A percentile compares a stretch with the other conserved stretches of the same genome.
These are phyloP conservation scores for Colletotrichum liaoningense DNA, from an alignment of 2,329 filamentous ascomycete species.

Conservation along the genomic window DNA sequence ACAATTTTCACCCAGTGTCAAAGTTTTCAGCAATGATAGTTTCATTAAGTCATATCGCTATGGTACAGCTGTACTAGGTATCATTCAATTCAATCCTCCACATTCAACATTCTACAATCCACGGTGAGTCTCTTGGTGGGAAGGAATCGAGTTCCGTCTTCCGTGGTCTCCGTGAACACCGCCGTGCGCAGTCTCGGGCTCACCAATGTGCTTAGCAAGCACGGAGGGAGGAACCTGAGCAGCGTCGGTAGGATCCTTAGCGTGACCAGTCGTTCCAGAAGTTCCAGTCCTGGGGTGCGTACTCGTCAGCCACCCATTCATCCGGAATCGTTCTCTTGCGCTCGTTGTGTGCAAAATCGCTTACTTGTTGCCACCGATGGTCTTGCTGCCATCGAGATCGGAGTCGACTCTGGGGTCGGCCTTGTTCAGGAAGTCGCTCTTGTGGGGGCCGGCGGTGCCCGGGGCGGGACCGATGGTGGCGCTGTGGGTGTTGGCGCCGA, in stretches of 20 bases:
- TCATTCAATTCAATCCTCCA: constrained; percentile 12
- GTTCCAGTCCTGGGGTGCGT: constrained; percentile 30
- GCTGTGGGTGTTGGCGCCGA: constrained; percentile 10
- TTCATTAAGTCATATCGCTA: constrained; percentile 33
- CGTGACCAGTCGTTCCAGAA: constrained; percentile 11
- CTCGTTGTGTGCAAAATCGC: constrained; percentile 33
- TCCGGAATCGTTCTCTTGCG: background rate
- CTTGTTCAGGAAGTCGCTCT: constrained; percentile 65
- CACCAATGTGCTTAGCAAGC: constrained; percentile 58
- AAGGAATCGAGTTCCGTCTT: constrained; percentile 57
- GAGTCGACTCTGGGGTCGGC: constrained; percentile 66
- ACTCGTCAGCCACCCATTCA: constrained; percentile 19
- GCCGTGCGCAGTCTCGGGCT: constrained; percentile 57
- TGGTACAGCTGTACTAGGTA: constrained; percentile 26
- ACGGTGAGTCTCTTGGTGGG: constrained; percentile 60
- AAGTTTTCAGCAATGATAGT: background rate
- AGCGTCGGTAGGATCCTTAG: constrained; percentile 64
- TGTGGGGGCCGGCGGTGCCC: constrained; percentile 46
- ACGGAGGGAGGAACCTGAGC: constrained; percentile 68
- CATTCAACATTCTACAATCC: constrained; percentile 50
- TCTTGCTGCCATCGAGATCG: constrained; percentile 65
- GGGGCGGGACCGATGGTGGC: constrained; percentile 35
- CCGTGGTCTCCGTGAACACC: constrained; percentile 53
- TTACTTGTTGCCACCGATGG: constrained; percentile 64
- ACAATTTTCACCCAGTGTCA: too few species aligned